phyloP scores from a whole-genome alignment of 371 early-diverging fungal species.

The Mucor sp. region DNA sequence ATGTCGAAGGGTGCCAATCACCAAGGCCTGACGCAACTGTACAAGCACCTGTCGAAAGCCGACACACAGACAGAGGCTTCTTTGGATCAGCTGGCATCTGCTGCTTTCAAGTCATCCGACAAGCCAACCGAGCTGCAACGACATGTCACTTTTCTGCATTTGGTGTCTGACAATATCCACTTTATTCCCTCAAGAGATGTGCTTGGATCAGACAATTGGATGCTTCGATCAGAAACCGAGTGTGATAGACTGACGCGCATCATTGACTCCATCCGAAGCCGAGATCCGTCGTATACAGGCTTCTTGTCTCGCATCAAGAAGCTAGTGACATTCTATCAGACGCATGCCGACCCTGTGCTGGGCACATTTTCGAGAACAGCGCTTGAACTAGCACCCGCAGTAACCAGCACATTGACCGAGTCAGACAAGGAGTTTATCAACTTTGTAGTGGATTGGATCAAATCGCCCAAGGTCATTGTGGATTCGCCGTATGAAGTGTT shows the following conservation, averaged over 20 bases:
- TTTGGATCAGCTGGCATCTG: slow-evolving; percentile 38
- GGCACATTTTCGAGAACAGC: slow-evolving; percentile 23
- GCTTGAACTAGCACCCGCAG: slow-evolving; percentile 1
- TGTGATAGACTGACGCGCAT: slow-evolving; percentile 45
- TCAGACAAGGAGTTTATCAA: slow-evolving; percentile 63
- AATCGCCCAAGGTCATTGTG: slow-evolving; percentile 37
- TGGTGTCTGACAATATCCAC: slow-evolving; percentile 54
- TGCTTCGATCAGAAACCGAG: slow-evolving; percentile 50
- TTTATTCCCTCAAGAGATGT: slow-evolving; percentile 49
- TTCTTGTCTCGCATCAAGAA: slow-evolving; percentile 52
- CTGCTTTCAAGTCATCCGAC: slow-evolving; percentile 39
- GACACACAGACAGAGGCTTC: slow-evolving; percentile 24
- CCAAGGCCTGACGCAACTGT: slow-evolving; percentile 23
- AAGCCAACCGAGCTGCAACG: slow-evolving; percentile 28
- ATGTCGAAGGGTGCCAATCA: slow-evolving; percentile 25
- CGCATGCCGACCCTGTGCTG: slow-evolving; percentile 33
- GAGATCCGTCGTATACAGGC: slow-evolving; percentile 33
- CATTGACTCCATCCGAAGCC: slow-evolving; percentile 55
- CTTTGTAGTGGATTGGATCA: slow-evolving; percentile 61
- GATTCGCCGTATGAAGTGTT: slow-evolving; percentile 50
- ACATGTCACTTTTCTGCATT: slow-evolving; percentile 63
- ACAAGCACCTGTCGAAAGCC: slow-evolving; percentile 29
- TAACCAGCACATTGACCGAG: slow-evolving; percentile 38
- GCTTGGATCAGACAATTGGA: slow-evolving; percentile 54
- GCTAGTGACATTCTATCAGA: slow-evolving; percentile 47